These are phyloP conservation scores for Deinandra increscens DNA, from an alignment of 129 eudicot genomes.

Conservation along the genomic window DNA sequence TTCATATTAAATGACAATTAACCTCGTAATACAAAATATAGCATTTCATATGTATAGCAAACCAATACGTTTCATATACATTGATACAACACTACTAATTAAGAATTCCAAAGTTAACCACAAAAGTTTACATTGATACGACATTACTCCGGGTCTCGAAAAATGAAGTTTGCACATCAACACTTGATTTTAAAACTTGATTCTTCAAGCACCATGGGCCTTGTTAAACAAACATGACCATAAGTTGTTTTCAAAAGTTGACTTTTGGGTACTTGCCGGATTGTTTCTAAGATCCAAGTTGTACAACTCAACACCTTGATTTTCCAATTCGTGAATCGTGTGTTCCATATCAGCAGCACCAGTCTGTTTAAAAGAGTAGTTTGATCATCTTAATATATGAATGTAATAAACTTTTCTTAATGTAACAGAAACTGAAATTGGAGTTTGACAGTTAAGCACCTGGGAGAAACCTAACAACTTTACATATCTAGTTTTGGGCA, in stretches of 20 bases:
- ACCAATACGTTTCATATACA: too few relatives aligned
- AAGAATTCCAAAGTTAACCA: too few relatives aligned
- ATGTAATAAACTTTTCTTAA: not conserved
- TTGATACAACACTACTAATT: too few relatives aligned
- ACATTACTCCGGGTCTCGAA: too few relatives aligned
- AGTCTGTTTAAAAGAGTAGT: slow-evolving; percentile 47
- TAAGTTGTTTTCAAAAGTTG: not conserved
- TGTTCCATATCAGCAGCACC: slow-evolving; percentile 95
- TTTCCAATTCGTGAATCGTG: slow-evolving; percentile 66
- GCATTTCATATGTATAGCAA: too few relatives aligned
- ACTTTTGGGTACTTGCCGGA: slow-evolving; percentile 57
- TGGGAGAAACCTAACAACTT: slow-evolving; percentile 85
- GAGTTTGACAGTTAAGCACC: slow-evolving; percentile 37
- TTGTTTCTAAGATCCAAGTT: slow-evolving; percentile 89
- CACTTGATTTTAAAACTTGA: too few relatives aligned
- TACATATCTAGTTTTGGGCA: slow-evolving; percentile 83
- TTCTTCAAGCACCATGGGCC: too few relatives aligned
- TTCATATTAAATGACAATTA: too few relatives aligned
- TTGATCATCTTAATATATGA: slow-evolving; percentile 10
- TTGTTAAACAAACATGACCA: not conserved
- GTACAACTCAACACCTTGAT: slow-evolving; percentile 86
- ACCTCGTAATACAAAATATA: too few relatives aligned
- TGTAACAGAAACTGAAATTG: too few relatives aligned
- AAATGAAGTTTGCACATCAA: too few relatives aligned
- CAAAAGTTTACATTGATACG: too few relatives aligned